These are phyloP conservation scores for Fusarium brachygibbosum DNA, from an alignment of 2,329 filamentous ascomycete species.

Conservation along the genomic window DNA sequence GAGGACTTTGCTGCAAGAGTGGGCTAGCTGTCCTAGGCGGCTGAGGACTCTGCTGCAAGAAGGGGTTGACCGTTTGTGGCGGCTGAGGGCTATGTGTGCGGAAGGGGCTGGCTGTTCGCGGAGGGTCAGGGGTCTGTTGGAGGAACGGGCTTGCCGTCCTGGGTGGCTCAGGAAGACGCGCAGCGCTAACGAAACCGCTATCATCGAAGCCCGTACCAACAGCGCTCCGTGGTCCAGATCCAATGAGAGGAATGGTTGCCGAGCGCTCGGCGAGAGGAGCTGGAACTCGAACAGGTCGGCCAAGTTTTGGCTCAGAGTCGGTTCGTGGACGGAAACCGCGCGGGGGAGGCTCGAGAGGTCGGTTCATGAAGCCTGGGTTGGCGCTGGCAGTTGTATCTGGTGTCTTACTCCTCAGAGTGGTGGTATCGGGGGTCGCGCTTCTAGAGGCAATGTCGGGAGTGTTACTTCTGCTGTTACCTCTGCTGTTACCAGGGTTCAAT, in stretches of 20 bases:
- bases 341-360: slow-evolving; percentile 47
- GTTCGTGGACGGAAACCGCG: slow-evolving; percentile 49
- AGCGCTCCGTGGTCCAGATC: slow-evolving; percentile 39
- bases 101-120: not conserved
- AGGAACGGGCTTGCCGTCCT: slow-evolving; percentile 48
- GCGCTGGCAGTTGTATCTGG: slow-evolving; percentile 3
- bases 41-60: not conserved
- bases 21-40: not conserved
- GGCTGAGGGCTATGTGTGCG: slow-evolving; percentile 1
- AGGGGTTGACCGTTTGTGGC: not conserved
- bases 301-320: slow-evolving; percentile 43
- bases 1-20: slow-evolving; percentile 10
- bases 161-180: slow-evolving; percentile 36
- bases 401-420: slow-evolving; percentile 15
- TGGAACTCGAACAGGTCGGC: slow-evolving; percentile 44
- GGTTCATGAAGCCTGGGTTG: slow-evolving; percentile 39
- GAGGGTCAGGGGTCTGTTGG: not conserved
- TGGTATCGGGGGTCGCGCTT: slow-evolving; percentile 2
- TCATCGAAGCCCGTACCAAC: slow-evolving; percentile 44
- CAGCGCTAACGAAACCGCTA: slow-evolving; percentile 39
- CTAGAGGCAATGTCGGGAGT: slow-evolving; percentile 4
- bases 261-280: slow-evolving; percentile 38
- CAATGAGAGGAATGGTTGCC: slow-evolving; percentile 21
- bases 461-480: slow-evolving; percentile 5
- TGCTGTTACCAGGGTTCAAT: slow-evolving; percentile 19